Base-by-base conservation (phyloP, 1,284 basidiomycete species). In the Sporisorium scitamineum region DNA sequence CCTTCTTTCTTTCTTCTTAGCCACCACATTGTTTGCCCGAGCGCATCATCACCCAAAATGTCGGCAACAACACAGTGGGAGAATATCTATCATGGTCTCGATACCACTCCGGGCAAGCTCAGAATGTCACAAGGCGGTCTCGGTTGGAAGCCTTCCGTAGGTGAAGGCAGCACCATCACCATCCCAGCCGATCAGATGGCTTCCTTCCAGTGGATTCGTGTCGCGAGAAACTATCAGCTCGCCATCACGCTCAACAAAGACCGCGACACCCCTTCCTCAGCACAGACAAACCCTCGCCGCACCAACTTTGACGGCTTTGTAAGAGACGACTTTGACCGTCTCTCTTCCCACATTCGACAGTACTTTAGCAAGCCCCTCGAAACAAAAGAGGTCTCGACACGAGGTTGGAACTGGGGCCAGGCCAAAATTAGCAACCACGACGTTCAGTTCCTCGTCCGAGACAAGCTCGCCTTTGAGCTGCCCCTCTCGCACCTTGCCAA, bases 321-420 rank as follows among this genome's bases (percentile, higher is more conserved):
- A 85, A 90, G 93, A 76, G 95, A 98, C 87, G 95, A 87, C 66
- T 83, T 81, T 63, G 86, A 87, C 32, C 65, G 81, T 16, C 78
- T 87, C 50, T 74, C 80, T 11, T 78, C 83, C 44, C 71, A 83
- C 41, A 80, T 86, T 60, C 83, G 82, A 45, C 80, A 85, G 59
- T 83, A 94, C 94, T 98, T 95, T 87, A 90, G 90, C 65, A 88
- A 95, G 71, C 90, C 92, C 8, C 88, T 99, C 29, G 96, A 98
- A 84, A 90, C 90, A 13, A 91, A 91, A 84, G 97, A 99, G 80
- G 89, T 92, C 20, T 92, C 93, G 9, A 90, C 95, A 83, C 94
- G 94, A 84, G 97, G 97, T 1, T 99, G 95, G 95, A 99, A 99
- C 86, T 99, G 97, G 97, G 97, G 97, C 18, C 90, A 92, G 32